Evolutionary conservation across 106 monocot genomes (phyloP).

Genomic region (Dendrobium chrysotoxum): DNA sequence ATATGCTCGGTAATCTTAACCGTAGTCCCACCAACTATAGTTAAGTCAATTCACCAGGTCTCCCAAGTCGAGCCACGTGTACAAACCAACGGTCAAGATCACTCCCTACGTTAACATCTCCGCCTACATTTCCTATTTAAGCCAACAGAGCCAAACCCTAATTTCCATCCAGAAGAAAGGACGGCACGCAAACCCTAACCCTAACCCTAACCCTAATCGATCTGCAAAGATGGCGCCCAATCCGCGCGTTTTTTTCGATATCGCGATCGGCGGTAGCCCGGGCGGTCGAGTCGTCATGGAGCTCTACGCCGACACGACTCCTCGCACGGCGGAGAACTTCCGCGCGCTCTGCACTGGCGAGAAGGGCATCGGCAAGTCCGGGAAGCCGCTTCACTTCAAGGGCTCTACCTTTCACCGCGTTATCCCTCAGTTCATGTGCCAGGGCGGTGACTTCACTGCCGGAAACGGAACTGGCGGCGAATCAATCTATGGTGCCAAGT

Average conservation of each 20-base stretch:
- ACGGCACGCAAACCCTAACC: not conserved
- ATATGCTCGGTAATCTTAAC: not conserved
- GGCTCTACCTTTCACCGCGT: constrained; percentile 76
- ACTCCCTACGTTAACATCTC: not conserved
- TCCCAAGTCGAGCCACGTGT: not conserved
- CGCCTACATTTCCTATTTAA: not conserved
- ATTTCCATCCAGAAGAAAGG: not conserved
- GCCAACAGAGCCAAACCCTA: not conserved
- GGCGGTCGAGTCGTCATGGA: constrained; percentile 59
- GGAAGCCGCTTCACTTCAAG: constrained; percentile 83
- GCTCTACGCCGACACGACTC: constrained; percentile 45
- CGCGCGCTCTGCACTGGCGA: constrained; percentile 81
- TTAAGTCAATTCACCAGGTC: not conserved
- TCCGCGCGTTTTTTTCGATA: constrained; percentile 54
- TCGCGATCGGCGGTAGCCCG: constrained; percentile 29
- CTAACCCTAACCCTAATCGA: too few relatives aligned
- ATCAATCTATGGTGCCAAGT: constrained; percentile 74
- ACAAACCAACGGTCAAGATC: not conserved
- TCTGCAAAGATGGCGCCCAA: constrained; percentile 17
- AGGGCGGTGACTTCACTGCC: constrained; percentile 87
- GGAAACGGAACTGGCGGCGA: constrained; percentile 88
- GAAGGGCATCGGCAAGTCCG: constrained; percentile 49
- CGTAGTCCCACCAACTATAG: not conserved
- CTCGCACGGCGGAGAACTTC: constrained; percentile 43
- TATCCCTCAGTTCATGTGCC: constrained; percentile 88